phyloP scores from a whole-genome alignment of 2,329 filamentous ascomycete species.

The Diaporthe citriasiana region DNA sequence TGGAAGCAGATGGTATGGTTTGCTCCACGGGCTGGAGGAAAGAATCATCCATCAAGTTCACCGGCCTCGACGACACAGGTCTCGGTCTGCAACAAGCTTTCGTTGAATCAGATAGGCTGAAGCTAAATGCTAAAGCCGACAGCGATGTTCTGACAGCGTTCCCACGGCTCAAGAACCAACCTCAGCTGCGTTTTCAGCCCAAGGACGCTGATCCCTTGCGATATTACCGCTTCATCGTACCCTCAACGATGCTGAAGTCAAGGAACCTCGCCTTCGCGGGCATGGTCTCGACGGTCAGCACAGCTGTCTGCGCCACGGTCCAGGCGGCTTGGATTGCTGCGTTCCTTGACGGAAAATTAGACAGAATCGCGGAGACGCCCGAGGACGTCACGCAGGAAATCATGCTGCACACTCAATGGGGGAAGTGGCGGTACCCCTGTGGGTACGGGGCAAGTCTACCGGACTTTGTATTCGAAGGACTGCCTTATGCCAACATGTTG shows the following conservation, averaged over 20 bases:
- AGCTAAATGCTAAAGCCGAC: slow-evolving; percentile 33
- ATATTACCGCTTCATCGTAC: slow-evolving; percentile 41
- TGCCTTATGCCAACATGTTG: slow-evolving; percentile 63
- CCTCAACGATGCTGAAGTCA: slow-evolving; percentile 22
- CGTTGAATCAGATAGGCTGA: slow-evolving; percentile 25
- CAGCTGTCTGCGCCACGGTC: slow-evolving; percentile 51
- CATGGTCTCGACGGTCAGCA: slow-evolving; percentile 49
- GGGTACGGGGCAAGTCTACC: slow-evolving; percentile 65
- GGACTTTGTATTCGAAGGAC: slow-evolving; percentile 72
- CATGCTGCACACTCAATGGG: slow-evolving; percentile 67
- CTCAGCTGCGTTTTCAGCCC: slow-evolving; percentile 27
- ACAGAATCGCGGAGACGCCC: slow-evolving; percentile 48
- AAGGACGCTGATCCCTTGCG: slow-evolving; percentile 31
- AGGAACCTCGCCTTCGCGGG: slow-evolving; percentile 35
- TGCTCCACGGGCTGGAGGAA: slow-evolving; percentile 68
- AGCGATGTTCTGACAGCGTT: slow-evolving; percentile 25
- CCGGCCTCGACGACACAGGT: slow-evolving; percentile 33
- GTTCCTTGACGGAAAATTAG: slow-evolving; percentile 66
- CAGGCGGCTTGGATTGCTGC: slow-evolving; percentile 70
- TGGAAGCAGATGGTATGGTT: slow-evolving; percentile 62
- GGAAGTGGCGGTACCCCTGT: slow-evolving; percentile 65
- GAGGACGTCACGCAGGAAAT: slow-evolving; percentile 57
- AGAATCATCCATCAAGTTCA: slow-evolving; percentile 60
- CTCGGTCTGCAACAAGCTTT: slow-evolving; percentile 29
- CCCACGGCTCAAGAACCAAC: slow-evolving; percentile 35